phyloP scores from a whole-genome alignment of 495 filamentous ascomycete species.

The Chaetomium tenue region DNA sequence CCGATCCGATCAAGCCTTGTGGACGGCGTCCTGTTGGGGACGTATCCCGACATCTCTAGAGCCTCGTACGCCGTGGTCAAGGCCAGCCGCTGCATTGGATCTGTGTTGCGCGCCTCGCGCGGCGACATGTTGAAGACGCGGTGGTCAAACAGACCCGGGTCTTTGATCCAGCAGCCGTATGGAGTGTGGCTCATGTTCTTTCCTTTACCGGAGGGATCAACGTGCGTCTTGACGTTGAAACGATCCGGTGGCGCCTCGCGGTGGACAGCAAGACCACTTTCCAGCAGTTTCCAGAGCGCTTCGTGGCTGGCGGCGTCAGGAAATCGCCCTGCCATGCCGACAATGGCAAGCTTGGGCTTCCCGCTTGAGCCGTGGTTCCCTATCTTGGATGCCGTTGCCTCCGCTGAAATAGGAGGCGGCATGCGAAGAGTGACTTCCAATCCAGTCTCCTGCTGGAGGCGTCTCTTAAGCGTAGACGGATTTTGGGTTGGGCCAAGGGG shows the following conservation, averaged over 20 bases:
- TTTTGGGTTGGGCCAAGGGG: constrained; percentile 54
- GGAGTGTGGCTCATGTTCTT: constrained; percentile 81
- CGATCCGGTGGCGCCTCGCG: constrained; percentile 65
- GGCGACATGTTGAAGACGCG: constrained; percentile 96
- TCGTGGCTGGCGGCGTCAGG: constrained; percentile 65
- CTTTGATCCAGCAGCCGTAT: constrained; percentile 86
- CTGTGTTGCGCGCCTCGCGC: constrained; percentile 82
- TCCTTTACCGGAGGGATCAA: constrained; percentile 69
- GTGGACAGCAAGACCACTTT: constrained; percentile 62
- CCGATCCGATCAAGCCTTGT: constrained; percentile 82
- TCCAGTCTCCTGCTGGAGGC: constrained; percentile 41
- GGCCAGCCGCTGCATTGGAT: constrained; percentile 84
- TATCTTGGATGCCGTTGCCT: constrained; percentile 35
- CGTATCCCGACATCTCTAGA: constrained; percentile 85
- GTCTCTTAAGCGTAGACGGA: constrained; percentile 43
- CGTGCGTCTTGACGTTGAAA: constrained; percentile 76
- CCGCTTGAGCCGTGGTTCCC: constrained; percentile 46
- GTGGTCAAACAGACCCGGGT: constrained; percentile 81
- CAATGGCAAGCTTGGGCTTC: constrained; percentile 61
- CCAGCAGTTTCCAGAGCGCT: constrained; percentile 69
- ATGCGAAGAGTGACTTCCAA: constrained; percentile 43
- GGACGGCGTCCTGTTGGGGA: constrained; percentile 80
- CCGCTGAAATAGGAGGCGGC: constrained; percentile 35
- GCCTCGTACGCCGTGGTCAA: constrained; percentile 86
- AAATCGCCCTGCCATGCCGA: constrained; percentile 75